Percentiles rank a stretch among this genome's conserved stretches.
Evolutionary conservation across 164 flowering plant genomes (phyloP).

Genomic region (Nymphaea thermarum): DNA sequence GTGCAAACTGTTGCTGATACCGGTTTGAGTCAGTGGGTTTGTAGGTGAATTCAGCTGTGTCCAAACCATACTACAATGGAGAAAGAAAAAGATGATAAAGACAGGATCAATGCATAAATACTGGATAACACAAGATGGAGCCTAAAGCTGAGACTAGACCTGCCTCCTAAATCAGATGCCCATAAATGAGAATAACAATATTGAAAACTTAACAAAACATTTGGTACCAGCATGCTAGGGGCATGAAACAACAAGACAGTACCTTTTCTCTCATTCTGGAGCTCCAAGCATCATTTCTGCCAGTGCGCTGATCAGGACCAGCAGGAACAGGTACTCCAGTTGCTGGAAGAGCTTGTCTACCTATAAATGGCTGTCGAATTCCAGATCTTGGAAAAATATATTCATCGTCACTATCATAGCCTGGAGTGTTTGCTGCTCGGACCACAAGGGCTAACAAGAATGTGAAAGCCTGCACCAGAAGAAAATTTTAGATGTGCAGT

Average conservation of each 20-base stretch:
- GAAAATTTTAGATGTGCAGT: background rate
- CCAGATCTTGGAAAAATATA: constrained; percentile 42
- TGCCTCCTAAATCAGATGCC: background rate
- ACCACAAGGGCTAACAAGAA: constrained; percentile 60
- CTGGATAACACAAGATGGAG: background rate
- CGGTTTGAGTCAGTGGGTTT: constrained; percentile 58
- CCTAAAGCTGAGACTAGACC: background rate
- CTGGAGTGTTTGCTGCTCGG: constrained; percentile 60
- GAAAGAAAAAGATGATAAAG: constrained; percentile 2
- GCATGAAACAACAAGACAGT: background rate
- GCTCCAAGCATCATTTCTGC: constrained; percentile 88
- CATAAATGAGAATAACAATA: background rate
- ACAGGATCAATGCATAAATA: background rate
- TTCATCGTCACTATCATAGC: constrained; percentile 87
- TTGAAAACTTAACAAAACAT: too few species aligned
- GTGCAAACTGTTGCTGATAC: constrained; percentile 39
- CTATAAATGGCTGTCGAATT: constrained; percentile 49
- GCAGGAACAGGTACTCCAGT: constrained; percentile 60
- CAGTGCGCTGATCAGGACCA: constrained; percentile 46
- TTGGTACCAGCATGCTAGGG: background rate
- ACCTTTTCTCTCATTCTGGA: constrained; percentile 89
- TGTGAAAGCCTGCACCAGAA: constrained; percentile 45
- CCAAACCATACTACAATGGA: constrained; percentile 60
- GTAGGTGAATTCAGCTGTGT: constrained; percentile 80
- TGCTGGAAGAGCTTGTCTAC: constrained; percentile 35